A percentile compares a stretch with the other conserved stretches of the same genome.
phyloP scores from a whole-genome alignment of 202 grass and related monocot species.

The Digitaria exilis region DNA sequence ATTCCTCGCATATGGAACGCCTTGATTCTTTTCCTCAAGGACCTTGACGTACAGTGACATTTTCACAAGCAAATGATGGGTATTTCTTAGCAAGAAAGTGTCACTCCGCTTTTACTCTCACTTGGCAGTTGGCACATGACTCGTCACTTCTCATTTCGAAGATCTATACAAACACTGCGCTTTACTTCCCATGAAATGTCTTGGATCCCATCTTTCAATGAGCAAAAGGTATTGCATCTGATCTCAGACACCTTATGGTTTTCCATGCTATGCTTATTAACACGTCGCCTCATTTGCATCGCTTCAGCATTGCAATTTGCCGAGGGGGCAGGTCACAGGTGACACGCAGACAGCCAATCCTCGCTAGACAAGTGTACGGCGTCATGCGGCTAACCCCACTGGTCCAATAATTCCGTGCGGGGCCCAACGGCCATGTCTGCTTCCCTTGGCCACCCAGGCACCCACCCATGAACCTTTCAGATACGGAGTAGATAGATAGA shows the following conservation, averaged over 20 bases:
- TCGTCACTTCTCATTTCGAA: background rate
- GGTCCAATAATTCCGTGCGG: slow-evolving; percentile 38
- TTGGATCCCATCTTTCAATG: background rate
- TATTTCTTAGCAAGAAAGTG: background rate
- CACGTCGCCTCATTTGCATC: background rate
- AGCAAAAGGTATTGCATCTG: background rate
- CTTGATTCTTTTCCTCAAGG: background rate
- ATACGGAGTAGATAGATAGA: slow-evolving; percentile 5
- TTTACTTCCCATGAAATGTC: background rate
- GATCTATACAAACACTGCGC: too few relatives aligned
- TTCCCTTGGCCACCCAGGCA: background rate
- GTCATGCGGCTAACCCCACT: background rate
- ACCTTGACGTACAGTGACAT: background rate
- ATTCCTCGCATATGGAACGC: background rate
- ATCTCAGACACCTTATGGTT: background rate
- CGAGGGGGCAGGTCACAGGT: background rate
- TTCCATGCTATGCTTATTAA: background rate
- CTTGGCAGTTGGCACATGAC: background rate
- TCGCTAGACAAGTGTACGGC: slow-evolving; percentile 31
- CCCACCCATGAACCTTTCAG: slow-evolving; percentile 18
- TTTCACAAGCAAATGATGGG: background rate
- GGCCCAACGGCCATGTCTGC: slow-evolving; percentile 35
- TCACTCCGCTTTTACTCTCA: background rate
- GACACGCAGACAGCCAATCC: slow-evolving; percentile 40
- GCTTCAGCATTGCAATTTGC: background rate